These are phyloP conservation scores for Penicillium sumatraense DNA, from an alignment of 2,329 filamentous ascomycete genomes.

Conservation along the genomic window DNA sequence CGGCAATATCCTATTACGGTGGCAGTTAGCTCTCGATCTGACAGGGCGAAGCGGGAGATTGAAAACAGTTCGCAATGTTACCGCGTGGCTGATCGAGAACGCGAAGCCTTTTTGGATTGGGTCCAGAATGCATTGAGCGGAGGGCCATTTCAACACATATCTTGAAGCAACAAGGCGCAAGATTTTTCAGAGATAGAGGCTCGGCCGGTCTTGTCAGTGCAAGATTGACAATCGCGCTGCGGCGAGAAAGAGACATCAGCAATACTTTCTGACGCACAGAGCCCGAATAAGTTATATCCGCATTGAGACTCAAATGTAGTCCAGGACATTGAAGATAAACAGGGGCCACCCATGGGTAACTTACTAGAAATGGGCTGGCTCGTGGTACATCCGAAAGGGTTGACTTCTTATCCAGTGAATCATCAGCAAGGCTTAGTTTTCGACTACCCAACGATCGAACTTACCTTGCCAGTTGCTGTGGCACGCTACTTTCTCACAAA, in stretches of 20 bases:
- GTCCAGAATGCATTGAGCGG: background rate
- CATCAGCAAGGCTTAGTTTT: background rate
- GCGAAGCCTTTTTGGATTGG: background rate
- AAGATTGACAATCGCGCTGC: background rate
- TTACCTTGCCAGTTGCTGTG: background rate
- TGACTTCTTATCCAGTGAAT: background rate
- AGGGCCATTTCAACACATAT: background rate
- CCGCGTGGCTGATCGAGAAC: background rate
- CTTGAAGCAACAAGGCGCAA: background rate
- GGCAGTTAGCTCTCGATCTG: background rate
- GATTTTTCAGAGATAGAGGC: background rate
- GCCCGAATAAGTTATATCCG: no score
- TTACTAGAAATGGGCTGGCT: background rate
- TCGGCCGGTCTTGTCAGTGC: background rate
- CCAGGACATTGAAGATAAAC: no score
- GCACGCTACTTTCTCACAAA: background rate
- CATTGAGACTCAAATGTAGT: no score
- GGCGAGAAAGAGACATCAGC: background rate
- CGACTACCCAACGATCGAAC: no score
- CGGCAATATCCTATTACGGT: background rate
- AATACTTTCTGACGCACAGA: background rate
- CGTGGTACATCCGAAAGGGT: background rate
- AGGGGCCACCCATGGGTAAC: no score
- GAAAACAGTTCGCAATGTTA: background rate
- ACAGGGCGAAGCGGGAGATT: background rate